Percentiles rank a stretch among this genome's conserved stretches.
Evolutionary conservation across 192 early-diverging fungal genomes (phyloP).

Genomic region (Coemansia sp.): DNA sequence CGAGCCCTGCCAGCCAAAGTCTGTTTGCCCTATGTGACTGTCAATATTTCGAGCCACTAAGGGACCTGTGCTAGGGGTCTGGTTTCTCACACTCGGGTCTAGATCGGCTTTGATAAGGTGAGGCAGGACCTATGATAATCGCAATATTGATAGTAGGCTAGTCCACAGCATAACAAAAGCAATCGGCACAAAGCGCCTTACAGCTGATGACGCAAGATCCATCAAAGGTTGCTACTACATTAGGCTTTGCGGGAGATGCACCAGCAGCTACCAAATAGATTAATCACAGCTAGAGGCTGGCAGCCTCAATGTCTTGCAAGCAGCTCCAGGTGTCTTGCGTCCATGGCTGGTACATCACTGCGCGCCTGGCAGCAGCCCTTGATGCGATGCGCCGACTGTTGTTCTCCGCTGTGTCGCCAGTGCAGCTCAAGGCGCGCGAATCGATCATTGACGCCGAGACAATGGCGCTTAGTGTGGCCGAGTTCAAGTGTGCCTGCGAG

Average conservation of each 20-base stretch:
- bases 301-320: background rate
- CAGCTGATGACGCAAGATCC: background rate
- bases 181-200: background rate
- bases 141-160: background rate
- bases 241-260: background rate
- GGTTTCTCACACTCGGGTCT: background rate
- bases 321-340: conserved; percentile 19
- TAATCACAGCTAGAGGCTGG: background rate
- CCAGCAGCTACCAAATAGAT: background rate
- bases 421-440: conserved; percentile 1
- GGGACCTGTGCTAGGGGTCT: background rate
- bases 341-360: conserved; percentile 47
- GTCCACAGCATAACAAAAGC: background rate
- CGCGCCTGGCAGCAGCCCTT: conserved; percentile 22
- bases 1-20: background rate
- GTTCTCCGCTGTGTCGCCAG: background rate
- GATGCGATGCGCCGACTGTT: background rate
- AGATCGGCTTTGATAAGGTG: background rate
- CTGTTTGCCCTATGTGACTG: background rate
- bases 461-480: conserved; percentile 15
- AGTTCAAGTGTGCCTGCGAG: conserved; percentile 15
- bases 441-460: conserved; percentile 11
- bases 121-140: background rate
- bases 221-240: background rate
- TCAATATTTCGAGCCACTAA: background rate